Evolutionary conservation across 257 asterid genomes (phyloP), one percentile per base, ranked within the genome.

Genomic region (Asclepias syriaca): DNA sequence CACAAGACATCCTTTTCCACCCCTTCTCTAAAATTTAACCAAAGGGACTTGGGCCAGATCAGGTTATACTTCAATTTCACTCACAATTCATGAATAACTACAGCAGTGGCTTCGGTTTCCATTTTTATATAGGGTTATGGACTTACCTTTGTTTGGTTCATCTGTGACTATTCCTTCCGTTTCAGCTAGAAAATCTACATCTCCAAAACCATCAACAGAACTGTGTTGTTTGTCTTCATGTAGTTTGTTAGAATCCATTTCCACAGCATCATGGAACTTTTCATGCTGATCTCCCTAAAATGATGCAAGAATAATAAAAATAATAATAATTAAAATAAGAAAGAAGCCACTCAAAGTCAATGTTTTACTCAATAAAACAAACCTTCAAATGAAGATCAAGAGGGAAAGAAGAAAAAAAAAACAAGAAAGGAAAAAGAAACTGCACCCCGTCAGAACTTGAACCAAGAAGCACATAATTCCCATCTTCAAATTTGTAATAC

Each of bases 401-500:
- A 45, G 18, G 18, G 14, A 24, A 24, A 24, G 27, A 24, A 24
- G 27, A 24, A 24, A 24, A 55, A 12, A 53, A 67, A 5, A 19
- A n/a, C 16, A 51, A 51, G 8, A 72, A 57, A 19, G 2, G 15
- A 4, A 53, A 58, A 63, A 37, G 12, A 72, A 64, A 12, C 34
- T 4, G 29, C 9, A 89, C 97, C 94, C 78, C 84, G 81, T 75
- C 66, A 58, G 81, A 79, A 11, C 85, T 80, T 16, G 83, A 81
- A 14, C 80, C 85, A n/a, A 89, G 83, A 68, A 79, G 92, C 72
- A 91, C 92, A 81, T 91, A 94, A 56, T 85, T 88, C 75, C 96
- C 99, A 81, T 87, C 83, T 83, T 91, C 98, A 74, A 86, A 94
- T 76, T 83, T 88, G 89, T 94, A 94, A 75, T 91, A 94, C 58